These are phyloP conservation scores for Periconia macrospinosa DNA, from an alignment of 2,329 filamentous ascomycete genomes.

Conservation along the genomic window DNA sequence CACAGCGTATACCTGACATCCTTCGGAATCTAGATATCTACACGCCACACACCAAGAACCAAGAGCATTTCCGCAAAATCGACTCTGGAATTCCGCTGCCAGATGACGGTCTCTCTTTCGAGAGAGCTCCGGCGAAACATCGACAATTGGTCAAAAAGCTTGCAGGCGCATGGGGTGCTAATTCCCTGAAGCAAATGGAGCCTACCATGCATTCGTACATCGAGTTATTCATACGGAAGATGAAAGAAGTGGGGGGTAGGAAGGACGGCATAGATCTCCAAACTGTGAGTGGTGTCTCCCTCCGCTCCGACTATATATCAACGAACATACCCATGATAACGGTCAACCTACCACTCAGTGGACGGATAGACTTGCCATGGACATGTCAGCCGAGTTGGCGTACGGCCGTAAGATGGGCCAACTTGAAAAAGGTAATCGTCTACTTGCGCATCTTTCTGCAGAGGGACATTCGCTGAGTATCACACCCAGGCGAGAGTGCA, in stretches of 20 bases:
- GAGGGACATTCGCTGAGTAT: not conserved
- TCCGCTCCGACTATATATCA: not conserved
- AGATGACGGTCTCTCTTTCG: not conserved
- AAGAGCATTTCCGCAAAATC: conserved; percentile 1
- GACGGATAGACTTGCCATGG: not conserved
- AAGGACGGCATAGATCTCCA: too few species aligned
- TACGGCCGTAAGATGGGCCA: not conserved
- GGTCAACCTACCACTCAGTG: not conserved
- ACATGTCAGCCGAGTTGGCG: not conserved
- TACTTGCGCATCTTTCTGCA: not conserved
- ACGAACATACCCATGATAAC: not conserved
- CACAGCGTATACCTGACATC: not conserved
- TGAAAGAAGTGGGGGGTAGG: not conserved
- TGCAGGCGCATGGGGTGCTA: not conserved
- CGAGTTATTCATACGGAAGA: not conserved
- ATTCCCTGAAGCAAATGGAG: not conserved
- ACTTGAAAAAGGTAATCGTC: not conserved
- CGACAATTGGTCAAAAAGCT: conserved; percentile 1
- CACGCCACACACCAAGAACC: conserved; percentile 1
- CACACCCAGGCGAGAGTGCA: not conserved
- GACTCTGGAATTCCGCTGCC: not conserved
- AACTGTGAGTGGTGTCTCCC: too few species aligned
- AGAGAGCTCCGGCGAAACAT: not conserved
- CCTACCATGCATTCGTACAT: not conserved
- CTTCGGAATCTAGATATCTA: not conserved